Conservation (phyloP, 176 grass and related monocot genomes). For the Oryza meyeriana region DNA sequence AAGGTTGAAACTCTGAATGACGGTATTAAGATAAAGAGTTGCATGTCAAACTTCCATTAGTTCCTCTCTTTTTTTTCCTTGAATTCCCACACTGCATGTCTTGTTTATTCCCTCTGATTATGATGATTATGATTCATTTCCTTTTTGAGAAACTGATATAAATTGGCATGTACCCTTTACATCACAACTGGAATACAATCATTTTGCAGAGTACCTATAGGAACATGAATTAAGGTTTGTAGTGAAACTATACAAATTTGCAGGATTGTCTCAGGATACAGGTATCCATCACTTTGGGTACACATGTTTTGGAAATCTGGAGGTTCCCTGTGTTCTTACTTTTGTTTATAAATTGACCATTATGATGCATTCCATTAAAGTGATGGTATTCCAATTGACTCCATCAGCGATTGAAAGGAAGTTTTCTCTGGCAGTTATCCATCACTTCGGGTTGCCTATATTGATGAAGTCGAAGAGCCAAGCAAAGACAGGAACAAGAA, state of each 20-base stretch:
- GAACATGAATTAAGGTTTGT: background rate
- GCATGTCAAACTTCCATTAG: background rate
- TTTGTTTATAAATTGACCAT: background rate
- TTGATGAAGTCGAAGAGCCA: conserved; percentile 92
- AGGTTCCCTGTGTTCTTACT: background rate
- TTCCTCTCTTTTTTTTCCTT: background rate
- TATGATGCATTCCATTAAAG: conserved; percentile 10
- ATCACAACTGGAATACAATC: background rate
- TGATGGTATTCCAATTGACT: background rate
- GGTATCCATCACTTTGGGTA: background rate
- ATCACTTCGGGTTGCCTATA: conserved; percentile 93
- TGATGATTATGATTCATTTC: background rate
- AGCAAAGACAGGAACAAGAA: conserved; percentile 59
- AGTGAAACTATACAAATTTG: conserved; percentile 11
- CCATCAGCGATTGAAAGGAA: conserved; percentile 17
- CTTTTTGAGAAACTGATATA: conserved; percentile 7
- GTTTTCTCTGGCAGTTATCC: conserved; percentile 63
- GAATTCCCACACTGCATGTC: background rate
- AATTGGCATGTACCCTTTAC: background rate
- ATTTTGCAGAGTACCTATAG: background rate
- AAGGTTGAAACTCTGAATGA: background rate
- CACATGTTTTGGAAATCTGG: conserved; percentile 2
- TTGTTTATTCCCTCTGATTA: background rate
- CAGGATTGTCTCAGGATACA: background rate
- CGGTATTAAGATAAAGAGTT: conserved; percentile 2